Conservation (phyloP, 257 asterid genomes). For the Lantana camara region DNA sequence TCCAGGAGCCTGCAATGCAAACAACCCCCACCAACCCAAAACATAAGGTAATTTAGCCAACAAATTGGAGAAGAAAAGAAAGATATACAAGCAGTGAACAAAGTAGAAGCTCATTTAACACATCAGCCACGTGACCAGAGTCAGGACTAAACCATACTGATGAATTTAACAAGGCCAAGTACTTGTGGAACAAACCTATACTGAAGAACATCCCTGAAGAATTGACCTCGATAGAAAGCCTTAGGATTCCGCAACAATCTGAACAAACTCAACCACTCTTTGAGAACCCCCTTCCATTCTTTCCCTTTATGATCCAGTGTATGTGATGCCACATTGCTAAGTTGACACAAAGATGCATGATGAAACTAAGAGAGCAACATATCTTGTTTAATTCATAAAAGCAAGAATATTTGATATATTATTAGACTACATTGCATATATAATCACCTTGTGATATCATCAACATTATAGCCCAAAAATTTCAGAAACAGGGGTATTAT, state of each 20-base stretch:
- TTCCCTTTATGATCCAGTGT: slow-evolving; percentile 51
- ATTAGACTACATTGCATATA: slow-evolving; percentile 20
- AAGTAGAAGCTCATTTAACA: slow-evolving; percentile 1
- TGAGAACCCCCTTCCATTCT: slow-evolving; percentile 73
- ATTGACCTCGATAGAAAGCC: slow-evolving; percentile 54
- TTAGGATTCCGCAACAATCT: slow-evolving; percentile 68
- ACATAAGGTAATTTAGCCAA: slow-evolving; percentile 13
- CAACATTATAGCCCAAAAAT: slow-evolving; percentile 71
- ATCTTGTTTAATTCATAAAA: slow-evolving; percentile 5
- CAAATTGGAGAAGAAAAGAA: background rate
- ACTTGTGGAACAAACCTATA: slow-evolving; percentile 57
- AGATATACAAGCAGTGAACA: slow-evolving; percentile 13
- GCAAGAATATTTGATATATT: slow-evolving; percentile 6
- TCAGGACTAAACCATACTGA: background rate
- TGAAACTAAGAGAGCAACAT: slow-evolving; percentile 16
- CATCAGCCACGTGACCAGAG: background rate
- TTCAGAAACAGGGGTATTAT: slow-evolving; percentile 76
- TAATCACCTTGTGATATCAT: slow-evolving; percentile 53
- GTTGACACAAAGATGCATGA: slow-evolving; percentile 20
- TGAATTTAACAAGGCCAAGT: slow-evolving; percentile 6
- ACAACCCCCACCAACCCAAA: slow-evolving; percentile 19
- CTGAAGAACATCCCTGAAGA: slow-evolving; percentile 66
- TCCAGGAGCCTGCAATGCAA: slow-evolving; percentile 71
- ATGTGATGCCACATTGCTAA: slow-evolving; percentile 53
- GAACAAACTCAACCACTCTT: slow-evolving; percentile 84